phyloP scores from a whole-genome alignment of 2,329 filamentous ascomycete species.

The Botrytis paeoniae region DNA sequence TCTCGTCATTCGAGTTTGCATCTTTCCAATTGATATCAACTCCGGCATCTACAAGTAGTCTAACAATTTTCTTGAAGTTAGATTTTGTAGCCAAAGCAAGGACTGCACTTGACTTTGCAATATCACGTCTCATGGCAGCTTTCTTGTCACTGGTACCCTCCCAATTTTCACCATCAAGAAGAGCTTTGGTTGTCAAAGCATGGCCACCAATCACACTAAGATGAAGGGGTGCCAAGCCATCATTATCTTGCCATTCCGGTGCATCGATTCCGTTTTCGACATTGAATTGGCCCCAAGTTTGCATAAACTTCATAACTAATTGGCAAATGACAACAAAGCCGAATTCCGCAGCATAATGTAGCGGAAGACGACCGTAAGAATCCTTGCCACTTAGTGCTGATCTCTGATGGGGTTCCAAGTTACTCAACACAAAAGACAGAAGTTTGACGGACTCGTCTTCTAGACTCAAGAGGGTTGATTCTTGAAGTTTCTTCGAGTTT shows the following conservation, averaged over 20 bases:
- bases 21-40: constrained; percentile 94
- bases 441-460: constrained; percentile 76
- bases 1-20: constrained; percentile 69
- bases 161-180: constrained; percentile 80
- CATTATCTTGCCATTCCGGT: constrained; percentile 83
- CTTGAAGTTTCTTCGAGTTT: constrained; percentile 61
- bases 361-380: constrained; percentile 74
- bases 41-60: constrained; percentile 82
- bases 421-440: constrained; percentile 60
- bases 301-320: constrained; percentile 82
- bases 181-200: constrained; percentile 74
- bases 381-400: constrained; percentile 67
- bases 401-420: constrained; percentile 65
- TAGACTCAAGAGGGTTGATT: constrained; percentile 62
- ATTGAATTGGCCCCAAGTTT: constrained; percentile 83
- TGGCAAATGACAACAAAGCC: constrained; percentile 90
- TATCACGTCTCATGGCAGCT: constrained; percentile 61
- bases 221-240: constrained; percentile 88
- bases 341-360: constrained; percentile 94
- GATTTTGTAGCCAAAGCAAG: constrained; percentile 84
- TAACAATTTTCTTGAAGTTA: constrained; percentile 80
- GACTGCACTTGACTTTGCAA: constrained; percentile 82
- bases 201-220: constrained; percentile 91
- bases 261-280: constrained; percentile 84
- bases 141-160: constrained; percentile 59